Percentiles rank a stretch among this genome's conserved stretches.
phyloP scores from a whole-genome alignment of 1,139 yeast genomes.

The Debaryomyces nepalensis region DNA sequence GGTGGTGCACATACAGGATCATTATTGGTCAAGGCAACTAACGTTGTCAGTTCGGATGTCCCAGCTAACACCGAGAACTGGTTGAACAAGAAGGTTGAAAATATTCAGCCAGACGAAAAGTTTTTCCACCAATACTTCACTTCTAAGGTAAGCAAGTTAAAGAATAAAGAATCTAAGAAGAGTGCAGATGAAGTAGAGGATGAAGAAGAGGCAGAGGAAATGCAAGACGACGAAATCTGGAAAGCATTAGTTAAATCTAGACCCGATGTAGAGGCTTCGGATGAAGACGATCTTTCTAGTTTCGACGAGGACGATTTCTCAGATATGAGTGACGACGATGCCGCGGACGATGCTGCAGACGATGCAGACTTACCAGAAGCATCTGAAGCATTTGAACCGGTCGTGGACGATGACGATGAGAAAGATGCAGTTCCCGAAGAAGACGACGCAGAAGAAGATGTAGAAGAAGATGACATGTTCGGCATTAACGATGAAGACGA shows the following conservation, averaged over 20 bases:
- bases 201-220: slow-evolving; percentile 54
- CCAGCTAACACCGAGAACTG: slow-evolving; percentile 88
- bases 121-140: slow-evolving; percentile 90
- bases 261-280: slow-evolving; percentile 75
- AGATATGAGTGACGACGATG: slow-evolving; percentile 36
- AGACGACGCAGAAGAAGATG: slow-evolving; percentile 25
- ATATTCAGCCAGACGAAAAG: slow-evolving; percentile 83
- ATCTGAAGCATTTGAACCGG: slow-evolving; percentile 10
- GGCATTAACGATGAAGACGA: slow-evolving; percentile 44
- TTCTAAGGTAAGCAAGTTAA: slow-evolving; percentile 56
- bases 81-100: slow-evolving; percentile 65
- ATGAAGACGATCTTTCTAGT: slow-evolving; percentile 50
- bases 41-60: slow-evolving; percentile 43
- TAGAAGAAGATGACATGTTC: slow-evolving; percentile 31
- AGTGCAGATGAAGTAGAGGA: slow-evolving; percentile 30
- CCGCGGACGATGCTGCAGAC: slow-evolving; percentile 32
- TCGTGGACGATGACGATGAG: slow-evolving; percentile 17
- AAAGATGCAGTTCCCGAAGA: slow-evolving; percentile 4
- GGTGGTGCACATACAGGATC: slow-evolving; percentile 88
- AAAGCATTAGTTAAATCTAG: slow-evolving; percentile 81
- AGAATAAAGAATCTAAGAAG: slow-evolving; percentile 31
- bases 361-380: slow-evolving; percentile 37
- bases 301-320: slow-evolving; percentile 51
- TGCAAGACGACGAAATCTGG: slow-evolving; percentile 87
- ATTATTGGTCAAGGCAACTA: slow-evolving; percentile 71